Evolutionary conservation across 768 basidiomycete genomes (phyloP).

Genomic region (Lactarius sp.): DNA sequence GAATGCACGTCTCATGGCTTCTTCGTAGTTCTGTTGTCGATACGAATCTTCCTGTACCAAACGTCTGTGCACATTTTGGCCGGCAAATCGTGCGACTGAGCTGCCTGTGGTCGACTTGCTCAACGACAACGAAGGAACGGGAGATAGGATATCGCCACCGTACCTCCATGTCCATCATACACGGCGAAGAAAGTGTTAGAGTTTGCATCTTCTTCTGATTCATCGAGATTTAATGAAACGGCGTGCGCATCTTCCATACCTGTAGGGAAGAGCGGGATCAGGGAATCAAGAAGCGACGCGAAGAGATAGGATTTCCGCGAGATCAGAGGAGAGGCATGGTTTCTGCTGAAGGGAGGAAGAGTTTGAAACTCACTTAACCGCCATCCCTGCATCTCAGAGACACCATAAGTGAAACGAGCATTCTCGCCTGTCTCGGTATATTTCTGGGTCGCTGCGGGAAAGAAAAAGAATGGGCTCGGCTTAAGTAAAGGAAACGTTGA

Average conservation of each 20-base stretch:
- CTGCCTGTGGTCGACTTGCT: slow-evolving; percentile 46
- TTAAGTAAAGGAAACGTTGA: slow-evolving; percentile 6
- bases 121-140: slow-evolving; percentile 16
- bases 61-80: slow-evolving; percentile 76
- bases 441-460: slow-evolving; percentile 68
- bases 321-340: neutral
- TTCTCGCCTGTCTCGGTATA: slow-evolving; percentile 67
- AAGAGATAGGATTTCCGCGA: slow-evolving; percentile 4
- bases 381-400: slow-evolving; percentile 99
- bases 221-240: slow-evolving; percentile 63
- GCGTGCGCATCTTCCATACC: slow-evolving; percentile 98
- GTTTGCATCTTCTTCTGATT: slow-evolving; percentile 35
- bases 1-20: slow-evolving; percentile 83
- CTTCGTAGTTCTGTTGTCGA: slow-evolving; percentile 60
- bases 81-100: slow-evolving; percentile 83
- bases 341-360: neutral
- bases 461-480: neutral
- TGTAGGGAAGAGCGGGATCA: slow-evolving; percentile 35
- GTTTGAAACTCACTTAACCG: slow-evolving; percentile 73
- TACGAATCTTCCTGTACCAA: slow-evolving; percentile 70
- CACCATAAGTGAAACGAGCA: slow-evolving; percentile 63
- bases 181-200: slow-evolving; percentile 89
- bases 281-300: slow-evolving; percentile 16
- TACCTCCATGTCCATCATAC: slow-evolving; percentile 98
- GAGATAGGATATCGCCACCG: slow-evolving; percentile 27